Percentiles rank a stretch among this genome's conserved stretches.
These are phyloP conservation scores for Pseudogymnoascus sp. DNA, from an alignment of 2,329 filamentous ascomycete species.

Conservation along the genomic window DNA sequence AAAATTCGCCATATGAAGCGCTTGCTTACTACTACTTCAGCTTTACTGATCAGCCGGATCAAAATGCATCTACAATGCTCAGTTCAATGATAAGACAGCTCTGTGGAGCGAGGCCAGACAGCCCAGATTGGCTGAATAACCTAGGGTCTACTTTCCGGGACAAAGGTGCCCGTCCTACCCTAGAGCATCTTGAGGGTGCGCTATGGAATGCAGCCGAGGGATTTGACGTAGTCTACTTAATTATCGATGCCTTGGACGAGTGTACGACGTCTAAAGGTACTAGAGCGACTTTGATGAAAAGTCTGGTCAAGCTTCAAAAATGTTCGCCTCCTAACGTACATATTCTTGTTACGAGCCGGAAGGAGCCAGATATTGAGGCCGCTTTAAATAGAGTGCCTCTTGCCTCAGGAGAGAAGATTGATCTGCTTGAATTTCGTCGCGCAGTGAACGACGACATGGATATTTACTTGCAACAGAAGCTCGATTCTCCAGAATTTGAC, in stretches of 20 bases:
- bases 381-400: slow-evolving; percentile 13
- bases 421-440: not conserved
- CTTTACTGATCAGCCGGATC: slow-evolving; percentile 18
- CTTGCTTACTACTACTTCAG: slow-evolving; percentile 23
- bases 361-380: slow-evolving; percentile 28
- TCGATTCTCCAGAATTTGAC: not conserved
- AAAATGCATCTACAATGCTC: slow-evolving; percentile 15
- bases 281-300: slow-evolving; percentile 18
- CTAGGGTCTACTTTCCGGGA: not conserved
- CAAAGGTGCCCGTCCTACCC: slow-evolving; percentile 2
- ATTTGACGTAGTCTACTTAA: slow-evolving; percentile 11
- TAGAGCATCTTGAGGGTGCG: not conserved
- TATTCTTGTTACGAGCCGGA: slow-evolving; percentile 30
- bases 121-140: slow-evolving; percentile 2
- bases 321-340: slow-evolving; percentile 24
- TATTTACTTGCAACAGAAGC: not conserved
- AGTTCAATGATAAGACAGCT: slow-evolving; percentile 20
- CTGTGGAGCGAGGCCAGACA: slow-evolving; percentile 13
- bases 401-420: not conserved
- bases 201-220: slow-evolving; percentile 9
- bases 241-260: slow-evolving; percentile 19
- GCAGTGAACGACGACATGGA: not conserved
- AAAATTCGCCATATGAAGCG: slow-evolving; percentile 9
- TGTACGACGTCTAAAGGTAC: not conserved
- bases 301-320: slow-evolving; percentile 21